These are phyloP conservation scores for Ophiostoma novo-ulmi DNA, from an alignment of 2,329 filamentous ascomycete species.

Conservation along the genomic window DNA sequence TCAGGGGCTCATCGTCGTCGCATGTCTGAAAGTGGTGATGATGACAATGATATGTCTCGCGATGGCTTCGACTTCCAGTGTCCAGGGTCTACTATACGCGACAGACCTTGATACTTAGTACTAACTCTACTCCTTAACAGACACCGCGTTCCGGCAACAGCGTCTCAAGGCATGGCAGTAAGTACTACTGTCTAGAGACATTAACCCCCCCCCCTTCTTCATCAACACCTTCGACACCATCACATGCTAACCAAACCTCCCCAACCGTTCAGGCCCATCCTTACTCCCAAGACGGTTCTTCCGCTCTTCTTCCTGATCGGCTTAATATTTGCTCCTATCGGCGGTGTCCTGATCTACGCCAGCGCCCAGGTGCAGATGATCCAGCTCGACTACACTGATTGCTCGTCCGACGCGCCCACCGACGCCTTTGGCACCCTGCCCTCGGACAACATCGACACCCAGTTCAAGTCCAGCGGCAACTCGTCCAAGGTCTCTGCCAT, in stretches of 20 bases:
- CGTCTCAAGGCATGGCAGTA: conserved; percentile 98
- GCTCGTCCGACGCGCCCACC: conserved; percentile 52
- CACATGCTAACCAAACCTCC: neutral
- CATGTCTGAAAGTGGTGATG: neutral
- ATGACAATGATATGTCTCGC: neutral
- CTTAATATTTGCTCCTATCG: conserved; percentile 89
- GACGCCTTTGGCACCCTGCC: conserved; percentile 49
- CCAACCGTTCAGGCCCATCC: conserved; percentile 62
- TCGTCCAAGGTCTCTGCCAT: conserved; percentile 33
- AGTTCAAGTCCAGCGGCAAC: conserved; percentile 60
- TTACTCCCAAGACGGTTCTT: conserved; percentile 89
- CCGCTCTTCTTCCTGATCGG: conserved; percentile 88
- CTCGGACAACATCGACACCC: conserved; percentile 52
- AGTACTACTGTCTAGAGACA: conserved; percentile 42
- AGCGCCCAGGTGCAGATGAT: conserved; percentile 86
- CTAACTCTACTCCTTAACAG: conserved; percentile 41
- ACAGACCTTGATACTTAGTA: neutral
- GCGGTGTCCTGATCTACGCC: conserved; percentile 78
- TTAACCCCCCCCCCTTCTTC: neutral
- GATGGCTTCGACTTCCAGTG: neutral
- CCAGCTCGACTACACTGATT: conserved; percentile 83
- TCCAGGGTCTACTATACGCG: neutral
- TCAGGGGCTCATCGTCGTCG: neutral
- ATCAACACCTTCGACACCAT: neutral
- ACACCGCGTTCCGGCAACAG: conserved; percentile 96